Percentiles rank a stretch among this genome's conserved stretches.
These are phyloP conservation scores for Colletotrichum sp. DNA, from an alignment of 2,329 filamentous ascomycete species.

Conservation along the genomic window DNA sequence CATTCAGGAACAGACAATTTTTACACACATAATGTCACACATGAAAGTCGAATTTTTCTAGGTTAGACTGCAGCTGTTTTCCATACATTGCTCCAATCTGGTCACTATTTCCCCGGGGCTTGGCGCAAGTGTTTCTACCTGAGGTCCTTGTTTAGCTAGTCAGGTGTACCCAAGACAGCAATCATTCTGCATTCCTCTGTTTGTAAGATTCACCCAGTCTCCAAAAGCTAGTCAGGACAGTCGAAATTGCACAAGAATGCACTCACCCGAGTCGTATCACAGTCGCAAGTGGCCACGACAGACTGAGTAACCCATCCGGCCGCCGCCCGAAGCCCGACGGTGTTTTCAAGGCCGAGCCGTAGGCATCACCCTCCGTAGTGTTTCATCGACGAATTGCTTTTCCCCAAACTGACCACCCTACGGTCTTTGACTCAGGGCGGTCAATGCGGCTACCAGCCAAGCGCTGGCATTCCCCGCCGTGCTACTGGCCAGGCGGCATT, in stretches of 20 bases:
- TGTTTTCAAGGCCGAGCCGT: background rate
- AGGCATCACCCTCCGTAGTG: background rate
- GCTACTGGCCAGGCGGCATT: background rate
- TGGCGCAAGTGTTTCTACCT: background rate
- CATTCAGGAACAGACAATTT: background rate
- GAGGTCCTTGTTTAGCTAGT: background rate
- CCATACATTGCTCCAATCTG: background rate
- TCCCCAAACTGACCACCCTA: background rate
- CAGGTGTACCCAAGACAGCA: background rate
- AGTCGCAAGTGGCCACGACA: background rate
- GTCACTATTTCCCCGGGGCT: background rate
- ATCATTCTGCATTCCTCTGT: background rate
- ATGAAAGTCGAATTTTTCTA: background rate
- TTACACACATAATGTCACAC: background rate
- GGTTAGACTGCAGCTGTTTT: background rate
- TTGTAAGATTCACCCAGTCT: background rate
- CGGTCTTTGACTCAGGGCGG: background rate
- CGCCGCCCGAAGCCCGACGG: background rate
- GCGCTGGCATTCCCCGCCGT: background rate
- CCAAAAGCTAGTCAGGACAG: background rate
- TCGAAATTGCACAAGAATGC: background rate
- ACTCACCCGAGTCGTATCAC: background rate
- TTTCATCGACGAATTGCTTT: background rate
- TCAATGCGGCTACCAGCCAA: background rate
- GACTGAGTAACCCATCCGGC: background rate